Base-by-base conservation (phyloP, 2,329 filamentous ascomycete genomes). In the Colletotrichum siamense region DNA sequence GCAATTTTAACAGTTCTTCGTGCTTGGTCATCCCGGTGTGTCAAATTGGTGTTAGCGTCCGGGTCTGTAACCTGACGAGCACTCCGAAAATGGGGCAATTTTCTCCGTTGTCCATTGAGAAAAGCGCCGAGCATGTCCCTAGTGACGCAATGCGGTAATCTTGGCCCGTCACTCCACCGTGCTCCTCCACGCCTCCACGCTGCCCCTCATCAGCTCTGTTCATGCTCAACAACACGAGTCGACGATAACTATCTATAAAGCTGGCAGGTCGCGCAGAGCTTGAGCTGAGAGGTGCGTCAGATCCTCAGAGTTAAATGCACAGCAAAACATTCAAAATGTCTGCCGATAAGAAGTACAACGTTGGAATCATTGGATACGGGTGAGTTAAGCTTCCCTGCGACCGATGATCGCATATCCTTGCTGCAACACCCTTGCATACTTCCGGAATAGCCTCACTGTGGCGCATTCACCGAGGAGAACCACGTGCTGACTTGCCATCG, bases 361-460 rank as follows among this genome's bases (percentile, higher is more conserved):
- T 90, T 22, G 88, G 88, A 71, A 82, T 90, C 62, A 84, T 90
- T 16, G 88, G 88, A 79, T 90, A 90, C 77, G 88, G 88, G 88
- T 89, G 83, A 81, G 86, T 77, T 16, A n/a, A 22, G 18, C 26
- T 26, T 22, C 34, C 69, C 55, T 73, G 65, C 59, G 28, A 52
- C 34, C 22, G 36, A 30, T 22, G 30, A 70, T 69, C 64, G 44
- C 32, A 34, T 22, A 44, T 68, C 62, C 62, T 72, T 61, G 62
- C 66, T 22, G 49, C 55, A 36, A 65, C 3, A 73, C 22, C 69
- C 62, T 57, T 44, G n/a, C 34, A 30, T 15, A 16, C 69, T 75
- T 57, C 65, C 16, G 30, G 57, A 62, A 65, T 65, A 55, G 24
- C 52, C 26, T 76, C 24, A 44, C 30, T 16, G 52, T 24, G 44